Evolutionary conservation across 192 early-diverging fungal species (phyloP).

Genomic region (Mortierella alpina): DNA sequence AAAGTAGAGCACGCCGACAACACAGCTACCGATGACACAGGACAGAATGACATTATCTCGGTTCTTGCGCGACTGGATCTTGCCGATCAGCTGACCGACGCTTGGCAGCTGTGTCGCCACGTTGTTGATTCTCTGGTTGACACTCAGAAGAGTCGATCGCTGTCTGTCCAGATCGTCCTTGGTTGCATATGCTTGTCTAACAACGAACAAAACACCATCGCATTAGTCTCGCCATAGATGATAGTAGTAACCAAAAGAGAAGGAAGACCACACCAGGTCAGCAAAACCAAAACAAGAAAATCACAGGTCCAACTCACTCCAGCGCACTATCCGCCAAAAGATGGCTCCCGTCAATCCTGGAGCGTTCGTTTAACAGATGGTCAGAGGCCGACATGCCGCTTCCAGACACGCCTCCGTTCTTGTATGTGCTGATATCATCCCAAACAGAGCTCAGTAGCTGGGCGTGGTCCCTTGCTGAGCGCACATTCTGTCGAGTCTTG

Average conservation of each 20-base stretch:
- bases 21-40: slow-evolving; percentile 71
- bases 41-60: slow-evolving; percentile 81
- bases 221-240: neutral
- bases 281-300: neutral
- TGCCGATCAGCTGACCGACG: slow-evolving; percentile 75
- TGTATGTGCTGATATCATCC: slow-evolving; percentile 65
- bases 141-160: slow-evolving; percentile 63
- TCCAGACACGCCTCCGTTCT: slow-evolving; percentile 17
- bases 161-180: slow-evolving; percentile 74
- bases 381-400: slow-evolving; percentile 58
- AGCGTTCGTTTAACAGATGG: slow-evolving; percentile 76
- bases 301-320: slow-evolving; percentile 65
- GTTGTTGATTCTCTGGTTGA: slow-evolving; percentile 64
- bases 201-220: slow-evolving; percentile 8
- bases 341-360: slow-evolving; percentile 77
- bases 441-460: slow-evolving; percentile 74
- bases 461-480: slow-evolving; percentile 72
- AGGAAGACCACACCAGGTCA: neutral
- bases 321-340: slow-evolving; percentile 80
- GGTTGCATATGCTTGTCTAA: slow-evolving; percentile 80
- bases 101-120: slow-evolving; percentile 72
- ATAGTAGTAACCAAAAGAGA: neutral
- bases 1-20: slow-evolving; percentile 54
- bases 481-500: slow-evolving; percentile 72
- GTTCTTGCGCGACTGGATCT: slow-evolving; percentile 73